Evolutionary conservation across 2,329 filamentous ascomycete genomes (phyloP).

Genomic region (Aspergillus caelatus): DNA sequence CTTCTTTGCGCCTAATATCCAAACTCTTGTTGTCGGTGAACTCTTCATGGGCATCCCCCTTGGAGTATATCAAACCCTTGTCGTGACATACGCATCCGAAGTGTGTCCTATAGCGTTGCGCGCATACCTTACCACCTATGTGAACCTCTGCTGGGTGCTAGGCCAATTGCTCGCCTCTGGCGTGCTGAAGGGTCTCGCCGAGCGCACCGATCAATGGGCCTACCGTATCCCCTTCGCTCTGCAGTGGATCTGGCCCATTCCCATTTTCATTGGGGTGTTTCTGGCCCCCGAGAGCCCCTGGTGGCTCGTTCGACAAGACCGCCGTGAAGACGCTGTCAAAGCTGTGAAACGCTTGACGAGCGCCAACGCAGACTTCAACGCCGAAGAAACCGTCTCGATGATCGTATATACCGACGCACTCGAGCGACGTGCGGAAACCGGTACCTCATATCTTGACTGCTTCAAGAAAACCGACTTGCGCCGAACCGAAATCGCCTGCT

Average conservation of each 20-base stretch:
- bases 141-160: constrained; percentile 11
- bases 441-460: constrained; percentile 32
- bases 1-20: constrained; percentile 5
- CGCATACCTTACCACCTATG: constrained; percentile 10
- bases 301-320: constrained; percentile 43
- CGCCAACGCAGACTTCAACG: constrained; percentile 27
- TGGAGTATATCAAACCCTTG: constrained; percentile 9
- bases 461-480: constrained; percentile 36
- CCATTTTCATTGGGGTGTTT: constrained; percentile 23
- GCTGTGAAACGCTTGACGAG: constrained; percentile 33
- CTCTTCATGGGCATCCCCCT: constrained; percentile 8
- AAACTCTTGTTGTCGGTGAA: constrained; percentile 3
- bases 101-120: constrained; percentile 6
- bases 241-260: constrained; percentile 33
- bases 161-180: constrained; percentile 43
- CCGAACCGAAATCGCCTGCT: constrained; percentile 46
- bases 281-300: constrained; percentile 40
- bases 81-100: constrained; percentile 6
- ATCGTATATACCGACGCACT: constrained; percentile 42
- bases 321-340: constrained; percentile 34
- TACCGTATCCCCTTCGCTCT: constrained; percentile 44
- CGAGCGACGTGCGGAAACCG: constrained; percentile 23
- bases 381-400: constrained; percentile 37
- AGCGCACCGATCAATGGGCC: constrained; percentile 32
- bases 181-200: constrained; percentile 37